Conservation (phyloP, 208 protist species). For the Leishmania tropica region DNA sequence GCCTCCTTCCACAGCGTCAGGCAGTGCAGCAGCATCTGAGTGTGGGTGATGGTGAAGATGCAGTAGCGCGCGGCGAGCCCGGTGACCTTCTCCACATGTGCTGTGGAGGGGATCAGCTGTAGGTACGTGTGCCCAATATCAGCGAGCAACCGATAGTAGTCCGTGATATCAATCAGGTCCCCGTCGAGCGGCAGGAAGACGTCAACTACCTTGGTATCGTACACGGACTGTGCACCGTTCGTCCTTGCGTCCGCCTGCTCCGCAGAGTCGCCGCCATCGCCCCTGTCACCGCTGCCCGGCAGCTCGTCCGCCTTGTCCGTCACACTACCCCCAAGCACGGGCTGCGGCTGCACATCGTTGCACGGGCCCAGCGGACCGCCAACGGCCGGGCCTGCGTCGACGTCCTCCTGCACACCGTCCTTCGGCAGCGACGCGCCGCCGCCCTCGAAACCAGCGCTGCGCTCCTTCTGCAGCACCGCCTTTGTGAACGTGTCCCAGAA, state of each 20-base stretch:
- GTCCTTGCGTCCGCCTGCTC: not conserved
- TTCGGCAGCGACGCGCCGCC: not conserved
- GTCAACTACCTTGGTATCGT: slow-evolving; percentile 6
- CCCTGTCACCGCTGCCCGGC: not conserved
- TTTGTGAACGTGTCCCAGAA: slow-evolving; percentile 16
- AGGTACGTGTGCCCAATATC: slow-evolving; percentile 34
- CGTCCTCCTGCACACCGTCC: not conserved
- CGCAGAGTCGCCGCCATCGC: not conserved
- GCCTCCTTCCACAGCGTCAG: slow-evolving; percentile 25
- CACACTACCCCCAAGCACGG: not conserved
- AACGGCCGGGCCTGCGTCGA: not conserved
- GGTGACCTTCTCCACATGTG: slow-evolving; percentile 13
- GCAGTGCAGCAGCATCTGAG: slow-evolving; percentile 29
- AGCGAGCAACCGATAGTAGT: slow-evolving; percentile 27
- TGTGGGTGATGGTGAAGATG: slow-evolving; percentile 31
- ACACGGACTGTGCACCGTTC: not conserved
- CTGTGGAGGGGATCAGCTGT: not conserved
- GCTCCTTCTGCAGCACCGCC: not conserved
- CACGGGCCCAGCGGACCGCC: not conserved
- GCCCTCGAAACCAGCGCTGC: not conserved
- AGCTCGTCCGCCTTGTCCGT: not conserved
- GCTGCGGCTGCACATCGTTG: not conserved
- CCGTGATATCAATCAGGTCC: slow-evolving; percentile 18
- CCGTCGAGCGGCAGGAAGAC: slow-evolving; percentile 27
- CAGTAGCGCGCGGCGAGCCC: slow-evolving; percentile 31